Conservation (phyloP, 192 early-diverging fungal species). For the Coemansia pectinata region DNA sequence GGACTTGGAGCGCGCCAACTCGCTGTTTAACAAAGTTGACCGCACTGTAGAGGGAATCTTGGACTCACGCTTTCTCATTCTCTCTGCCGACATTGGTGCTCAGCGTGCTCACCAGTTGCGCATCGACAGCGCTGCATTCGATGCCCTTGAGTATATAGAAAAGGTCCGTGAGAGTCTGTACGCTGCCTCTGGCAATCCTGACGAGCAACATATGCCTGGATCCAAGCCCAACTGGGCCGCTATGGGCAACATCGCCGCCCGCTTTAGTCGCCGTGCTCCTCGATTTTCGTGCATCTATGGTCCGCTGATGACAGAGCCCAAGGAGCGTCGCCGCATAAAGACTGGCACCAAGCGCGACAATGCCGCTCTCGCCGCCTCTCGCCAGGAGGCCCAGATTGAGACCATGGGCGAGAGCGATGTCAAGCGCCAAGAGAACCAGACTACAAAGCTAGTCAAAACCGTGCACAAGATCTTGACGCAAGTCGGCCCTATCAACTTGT, state of each 20-base stretch:
- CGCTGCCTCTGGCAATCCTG: slow-evolving; percentile 19
- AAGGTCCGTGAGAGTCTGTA: slow-evolving; percentile 60
- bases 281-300: slow-evolving; percentile 79
- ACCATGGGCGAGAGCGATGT: slow-evolving; percentile 70
- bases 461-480: slow-evolving; percentile 65
- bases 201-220: slow-evolving; percentile 45
- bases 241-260: slow-evolving; percentile 58
- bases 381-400: slow-evolving; percentile 47
- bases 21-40: slow-evolving; percentile 59
- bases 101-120: slow-evolving; percentile 78
- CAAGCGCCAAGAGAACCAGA: slow-evolving; percentile 81
- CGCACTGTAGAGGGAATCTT: slow-evolving; percentile 85
- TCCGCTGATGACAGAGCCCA: slow-evolving; percentile 28
- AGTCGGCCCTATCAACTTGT: slow-evolving; percentile 67
- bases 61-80: slow-evolving; percentile 80
- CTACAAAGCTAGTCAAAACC: slow-evolving; percentile 73
- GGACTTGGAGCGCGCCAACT: slow-evolving; percentile 45
- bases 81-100: slow-evolving; percentile 71
- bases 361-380: not conserved
- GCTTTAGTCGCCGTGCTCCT: slow-evolving; percentile 61
- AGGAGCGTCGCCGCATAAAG: slow-evolving; percentile 21
- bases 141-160: slow-evolving; percentile 74
- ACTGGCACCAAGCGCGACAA: not conserved
- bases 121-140: slow-evolving; percentile 72
- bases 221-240: slow-evolving; percentile 60